phyloP scores from a whole-genome alignment of 2,329 filamentous ascomycete species.

The Bipolaris gigantea region DNA sequence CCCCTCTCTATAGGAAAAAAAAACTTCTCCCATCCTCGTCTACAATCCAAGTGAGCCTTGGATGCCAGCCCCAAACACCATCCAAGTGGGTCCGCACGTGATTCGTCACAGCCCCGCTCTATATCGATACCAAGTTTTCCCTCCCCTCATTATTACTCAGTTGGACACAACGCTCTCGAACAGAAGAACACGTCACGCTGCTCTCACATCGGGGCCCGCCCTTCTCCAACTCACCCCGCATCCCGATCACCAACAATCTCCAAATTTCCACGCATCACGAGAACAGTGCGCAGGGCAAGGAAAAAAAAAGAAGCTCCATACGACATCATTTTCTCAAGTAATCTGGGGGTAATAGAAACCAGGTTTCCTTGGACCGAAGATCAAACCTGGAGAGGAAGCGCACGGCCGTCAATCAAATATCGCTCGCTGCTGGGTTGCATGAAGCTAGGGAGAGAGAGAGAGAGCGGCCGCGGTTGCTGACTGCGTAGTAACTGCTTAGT shows the following conservation, averaged over 20 bases:
- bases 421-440: constrained; percentile 17
- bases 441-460: constrained; percentile 14
- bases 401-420: constrained; percentile 14
- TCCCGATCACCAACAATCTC: too few relatives aligned
- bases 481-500: constrained; percentile 1
- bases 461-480: too few relatives aligned
- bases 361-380: constrained; percentile 1
- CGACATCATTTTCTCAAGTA: constrained; percentile 24
- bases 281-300: constrained; percentile 11
- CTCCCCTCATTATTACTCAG: too few relatives aligned
- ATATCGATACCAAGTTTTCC: too few relatives aligned
- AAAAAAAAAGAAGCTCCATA: neutral
- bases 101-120: constrained; percentile 17
- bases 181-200: too few relatives aligned
- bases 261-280: neutral
- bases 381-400: constrained; percentile 10
- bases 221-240: too few relatives aligned
- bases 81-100: neutral
- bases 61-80: too few relatives aligned
- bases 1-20: too few relatives aligned
- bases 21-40: too few relatives aligned
- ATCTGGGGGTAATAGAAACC: constrained; percentile 37
- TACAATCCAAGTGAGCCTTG: too few relatives aligned
- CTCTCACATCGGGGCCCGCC: too few relatives aligned
- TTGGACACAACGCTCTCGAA: too few relatives aligned